Percentiles rank a stretch among this genome's conserved stretches.
Conservation (phyloP, 2,329 filamentous ascomycete genomes). For the Mycogone perniciosa region DNA sequence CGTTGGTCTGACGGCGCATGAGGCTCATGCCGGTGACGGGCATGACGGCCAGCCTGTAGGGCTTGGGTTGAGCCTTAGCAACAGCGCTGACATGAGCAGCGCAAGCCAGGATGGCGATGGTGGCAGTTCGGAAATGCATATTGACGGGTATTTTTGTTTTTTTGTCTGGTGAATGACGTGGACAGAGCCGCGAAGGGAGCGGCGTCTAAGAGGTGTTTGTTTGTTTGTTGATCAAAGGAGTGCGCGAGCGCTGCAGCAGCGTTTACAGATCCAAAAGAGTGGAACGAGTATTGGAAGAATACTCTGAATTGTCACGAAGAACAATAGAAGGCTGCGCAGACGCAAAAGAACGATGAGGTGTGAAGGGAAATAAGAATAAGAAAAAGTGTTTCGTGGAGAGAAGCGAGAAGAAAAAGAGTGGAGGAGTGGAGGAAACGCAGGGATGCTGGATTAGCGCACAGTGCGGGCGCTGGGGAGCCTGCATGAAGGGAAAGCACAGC, state of each 20-base stretch:
- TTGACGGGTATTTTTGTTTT: slow-evolving; percentile 18
- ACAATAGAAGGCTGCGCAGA: slow-evolving; percentile 12
- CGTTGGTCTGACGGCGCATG: slow-evolving; percentile 37
- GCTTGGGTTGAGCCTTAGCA: slow-evolving; percentile 20
- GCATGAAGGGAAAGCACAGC: no score
- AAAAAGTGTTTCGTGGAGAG: slow-evolving; percentile 10
- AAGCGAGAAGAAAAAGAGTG: slow-evolving; percentile 9
- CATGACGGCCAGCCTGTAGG: slow-evolving; percentile 33
- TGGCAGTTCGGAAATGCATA: slow-evolving; percentile 31
- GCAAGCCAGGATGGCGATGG: slow-evolving; percentile 30
- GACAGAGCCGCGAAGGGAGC: not conserved
- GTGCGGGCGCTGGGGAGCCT: no score
- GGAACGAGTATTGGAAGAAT: slow-evolving; percentile 23
- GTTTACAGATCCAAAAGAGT: slow-evolving; percentile 15
- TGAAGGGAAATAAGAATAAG: not conserved
- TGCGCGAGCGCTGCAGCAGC: slow-evolving; percentile 3
- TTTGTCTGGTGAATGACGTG: slow-evolving; percentile 12
- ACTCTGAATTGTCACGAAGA: slow-evolving; percentile 19
- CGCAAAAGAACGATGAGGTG: slow-evolving; percentile 1
- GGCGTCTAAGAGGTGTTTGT: not conserved
- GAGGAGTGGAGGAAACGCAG: not conserved
- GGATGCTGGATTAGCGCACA: no score
- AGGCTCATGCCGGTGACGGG: slow-evolving; percentile 35
- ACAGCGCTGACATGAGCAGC: slow-evolving; percentile 26
- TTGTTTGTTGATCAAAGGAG: slow-evolving; percentile 8